Percentiles rank a stretch among this genome's conserved stretches.
Conservation (phyloP, 805 yeast genomes). For the Scheffersomyces coipomensis region DNA sequence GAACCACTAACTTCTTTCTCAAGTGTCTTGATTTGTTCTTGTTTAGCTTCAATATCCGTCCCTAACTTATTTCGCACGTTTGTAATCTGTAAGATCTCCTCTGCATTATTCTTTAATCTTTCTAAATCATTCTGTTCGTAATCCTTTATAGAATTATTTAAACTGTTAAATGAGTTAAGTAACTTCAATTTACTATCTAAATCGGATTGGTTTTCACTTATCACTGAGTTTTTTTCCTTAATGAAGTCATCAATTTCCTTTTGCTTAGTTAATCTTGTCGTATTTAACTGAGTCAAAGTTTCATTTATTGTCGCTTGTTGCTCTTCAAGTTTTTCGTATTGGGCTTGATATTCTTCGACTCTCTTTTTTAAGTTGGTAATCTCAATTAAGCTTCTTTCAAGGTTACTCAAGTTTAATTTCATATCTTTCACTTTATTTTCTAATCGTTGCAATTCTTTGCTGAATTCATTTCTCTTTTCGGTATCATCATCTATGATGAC, state of each 20-base stretch:
- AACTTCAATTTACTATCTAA: constrained; percentile 6
- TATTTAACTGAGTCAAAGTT: constrained; percentile 11
- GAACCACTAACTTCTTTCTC: constrained; percentile 54
- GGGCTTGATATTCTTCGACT: constrained; percentile 31
- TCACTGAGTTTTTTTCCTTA: constrained; percentile 2
- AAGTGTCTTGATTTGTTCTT: constrained; percentile 23
- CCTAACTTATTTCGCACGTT: constrained; percentile 9
- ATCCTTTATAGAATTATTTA: constrained; percentile 10
- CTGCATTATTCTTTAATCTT: constrained; percentile 22
- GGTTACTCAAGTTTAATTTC: constrained; percentile 47
- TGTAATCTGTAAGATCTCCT: constrained; percentile 20
- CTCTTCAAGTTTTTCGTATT: constrained; percentile 12
- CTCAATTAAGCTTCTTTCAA: constrained; percentile 53
- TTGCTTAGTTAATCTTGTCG: constrained; percentile 6
- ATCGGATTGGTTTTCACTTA: constrained; percentile 2
- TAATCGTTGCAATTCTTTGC: constrained; percentile 42
- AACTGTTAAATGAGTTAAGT: constrained; percentile 2
- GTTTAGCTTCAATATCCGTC: constrained; percentile 18
- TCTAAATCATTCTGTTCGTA: constrained; percentile 20
- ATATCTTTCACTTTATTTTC: constrained; percentile 55
- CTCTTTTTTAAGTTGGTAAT: constrained; percentile 37
- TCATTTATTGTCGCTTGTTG: constrained; percentile 24
- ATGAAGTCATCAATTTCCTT: constrained; percentile 7
- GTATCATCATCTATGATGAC: constrained; percentile 20
- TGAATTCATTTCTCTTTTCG: constrained; percentile 44